Evolutionary conservation across 31 red algal genomes (phyloP).

Genomic region (Asparagopsis taxiformis): DNA sequence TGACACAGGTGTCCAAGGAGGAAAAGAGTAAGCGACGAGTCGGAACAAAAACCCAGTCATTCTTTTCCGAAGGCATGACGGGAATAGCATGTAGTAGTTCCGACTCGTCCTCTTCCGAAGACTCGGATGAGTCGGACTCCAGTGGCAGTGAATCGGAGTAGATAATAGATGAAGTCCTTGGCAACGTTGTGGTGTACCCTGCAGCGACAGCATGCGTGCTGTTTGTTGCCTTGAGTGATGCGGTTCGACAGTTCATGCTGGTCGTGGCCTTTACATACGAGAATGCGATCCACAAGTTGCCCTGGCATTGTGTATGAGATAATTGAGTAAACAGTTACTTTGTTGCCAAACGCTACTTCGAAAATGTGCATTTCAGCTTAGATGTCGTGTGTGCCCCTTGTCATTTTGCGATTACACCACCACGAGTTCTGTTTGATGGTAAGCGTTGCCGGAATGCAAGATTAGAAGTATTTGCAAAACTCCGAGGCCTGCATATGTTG

Average conservation of each 20-base stretch:
- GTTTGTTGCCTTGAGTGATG: no score
- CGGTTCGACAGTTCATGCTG: no score
- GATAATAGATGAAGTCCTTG: slow-evolving; percentile 26
- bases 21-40: neutral
- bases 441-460: slow-evolving; percentile 12
- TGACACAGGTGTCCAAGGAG: neutral
- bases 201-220: no score
- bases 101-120: slow-evolving; percentile 27
- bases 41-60: slow-evolving; percentile 11
- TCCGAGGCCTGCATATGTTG: neutral
- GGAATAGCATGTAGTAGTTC: slow-evolving; percentile 47
- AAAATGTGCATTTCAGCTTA: no score
- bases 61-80: slow-evolving; percentile 28
- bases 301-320: no score
- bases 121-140: slow-evolving; percentile 31
- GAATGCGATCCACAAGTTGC: no score
- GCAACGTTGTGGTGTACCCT: no score
- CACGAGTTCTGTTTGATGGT: slow-evolving; percentile 22
- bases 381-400: no score
- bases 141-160: slow-evolving; percentile 46
- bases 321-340: no score
- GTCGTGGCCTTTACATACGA: no score
- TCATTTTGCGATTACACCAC: no score
- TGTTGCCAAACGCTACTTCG: no score
- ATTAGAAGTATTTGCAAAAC: slow-evolving; percentile 4